Percentiles rank a stretch among this genome's conserved stretches.
Evolutionary conservation across 108 stramenopile genomes (phyloP).

Genomic region (Cylindrotheca fusiformis): DNA sequence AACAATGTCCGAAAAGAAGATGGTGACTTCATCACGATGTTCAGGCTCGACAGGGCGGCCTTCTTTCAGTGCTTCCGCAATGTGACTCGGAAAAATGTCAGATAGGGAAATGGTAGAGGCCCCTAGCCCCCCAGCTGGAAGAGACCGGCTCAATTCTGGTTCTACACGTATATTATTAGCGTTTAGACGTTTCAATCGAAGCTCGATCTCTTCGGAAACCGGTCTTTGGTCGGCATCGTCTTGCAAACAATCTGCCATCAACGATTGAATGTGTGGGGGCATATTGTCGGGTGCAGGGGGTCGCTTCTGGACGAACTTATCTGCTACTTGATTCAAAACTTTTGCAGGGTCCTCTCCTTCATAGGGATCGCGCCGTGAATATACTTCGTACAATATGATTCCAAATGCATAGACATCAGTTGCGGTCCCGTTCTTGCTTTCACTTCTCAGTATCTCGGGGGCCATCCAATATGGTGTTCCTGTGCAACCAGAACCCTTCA

Average conservation of each 20-base stretch:
- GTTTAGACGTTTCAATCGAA: background rate
- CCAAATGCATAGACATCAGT: slow-evolving; percentile 69
- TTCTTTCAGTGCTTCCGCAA: slow-evolving; percentile 43
- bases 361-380: slow-evolving; percentile 54
- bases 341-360: slow-evolving; percentile 38
- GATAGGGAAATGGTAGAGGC: background rate
- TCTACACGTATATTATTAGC: background rate
- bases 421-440: slow-evolving; percentile 37
- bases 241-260: slow-evolving; percentile 29
- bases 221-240: background rate
- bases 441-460: slow-evolving; percentile 67
- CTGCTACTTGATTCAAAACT: slow-evolving; percentile 35
- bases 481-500: slow-evolving; percentile 62
- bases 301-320: slow-evolving; percentile 13
- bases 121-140: background rate
- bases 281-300: slow-evolving; percentile 1
- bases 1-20: slow-evolving; percentile 60
- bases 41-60: slow-evolving; percentile 45
- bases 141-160: background rate
- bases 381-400: slow-evolving; percentile 56
- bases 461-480: slow-evolving; percentile 99
- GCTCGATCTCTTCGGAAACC: background rate
- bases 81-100: slow-evolving; percentile 46
- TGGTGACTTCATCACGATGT: slow-evolving; percentile 25
- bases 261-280: background rate